These are phyloP conservation scores for Tieghemostelium lacteum DNA, from an alignment of 78 protist species.

Conservation along the genomic window DNA sequence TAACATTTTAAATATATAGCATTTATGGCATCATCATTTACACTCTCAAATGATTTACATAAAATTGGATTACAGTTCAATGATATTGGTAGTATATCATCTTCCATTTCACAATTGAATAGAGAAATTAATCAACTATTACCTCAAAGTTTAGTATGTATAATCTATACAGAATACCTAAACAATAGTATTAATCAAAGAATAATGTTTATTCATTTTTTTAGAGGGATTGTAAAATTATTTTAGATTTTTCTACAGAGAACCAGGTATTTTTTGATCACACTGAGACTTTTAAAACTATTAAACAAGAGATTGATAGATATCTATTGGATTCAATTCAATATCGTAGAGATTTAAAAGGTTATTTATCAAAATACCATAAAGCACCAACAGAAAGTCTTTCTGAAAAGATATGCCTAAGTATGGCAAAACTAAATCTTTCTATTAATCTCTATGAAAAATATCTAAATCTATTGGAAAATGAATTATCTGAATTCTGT, in stretches of 20 bases:
- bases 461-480: slow-evolving; percentile 37
- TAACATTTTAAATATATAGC: slow-evolving; percentile 9
- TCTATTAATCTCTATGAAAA: slow-evolving; percentile 37
- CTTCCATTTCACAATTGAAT: slow-evolving; percentile 37
- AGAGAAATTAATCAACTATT: slow-evolving; percentile 22
- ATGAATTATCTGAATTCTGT: slow-evolving; percentile 42
- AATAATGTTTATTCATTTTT: too few species aligned
- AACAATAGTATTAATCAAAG: too few species aligned
- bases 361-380: slow-evolving; percentile 17
- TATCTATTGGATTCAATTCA: slow-evolving; percentile 44
- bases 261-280: slow-evolving; percentile 56
- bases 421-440: slow-evolving; percentile 58
- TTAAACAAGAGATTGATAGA: slow-evolving; percentile 64
- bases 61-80: slow-evolving; percentile 55
- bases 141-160: slow-evolving; percentile 45
- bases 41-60: slow-evolving; percentile 50
- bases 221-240: slow-evolving; percentile 45
- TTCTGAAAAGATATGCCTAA: slow-evolving; percentile 31
- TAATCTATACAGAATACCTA: background rate
- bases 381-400: slow-evolving; percentile 64
- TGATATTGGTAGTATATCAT: slow-evolving; percentile 22
- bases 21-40: slow-evolving; percentile 63
- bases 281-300: slow-evolving; percentile 59
- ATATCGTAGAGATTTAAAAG: slow-evolving; percentile 41
- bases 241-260: slow-evolving; percentile 49